phyloP scores from a whole-genome alignment of 2,329 filamentous ascomycete genomes.

The Fusarium piperis region DNA sequence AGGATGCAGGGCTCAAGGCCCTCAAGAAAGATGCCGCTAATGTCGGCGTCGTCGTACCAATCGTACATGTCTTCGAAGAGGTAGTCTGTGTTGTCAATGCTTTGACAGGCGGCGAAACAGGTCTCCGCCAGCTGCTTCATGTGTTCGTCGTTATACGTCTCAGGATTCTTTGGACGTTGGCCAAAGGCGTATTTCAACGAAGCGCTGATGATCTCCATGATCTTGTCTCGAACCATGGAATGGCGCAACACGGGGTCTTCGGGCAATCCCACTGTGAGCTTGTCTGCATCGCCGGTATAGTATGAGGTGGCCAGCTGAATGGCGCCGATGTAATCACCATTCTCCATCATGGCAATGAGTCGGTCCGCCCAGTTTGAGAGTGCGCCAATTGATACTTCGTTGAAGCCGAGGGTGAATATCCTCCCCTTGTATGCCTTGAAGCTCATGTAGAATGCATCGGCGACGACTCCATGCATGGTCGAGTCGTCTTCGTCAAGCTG shows the following conservation, averaged over 20 bases:
- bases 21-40: conserved; percentile 83
- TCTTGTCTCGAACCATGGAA: conserved; percentile 84
- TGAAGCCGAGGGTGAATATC: conserved; percentile 91
- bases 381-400: conserved; percentile 89
- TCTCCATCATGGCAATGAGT: conserved; percentile 91
- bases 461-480: conserved; percentile 94
- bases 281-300: conserved; percentile 90
- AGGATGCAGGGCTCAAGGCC: conserved; percentile 89
- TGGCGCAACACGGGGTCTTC: conserved; percentile 82
- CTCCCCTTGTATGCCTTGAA: conserved; percentile 95
- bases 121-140: conserved; percentile 82
- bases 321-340: conserved; percentile 93
- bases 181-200: conserved; percentile 90
- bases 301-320: conserved; percentile 92
- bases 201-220: conserved; percentile 92
- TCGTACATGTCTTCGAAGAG: conserved; percentile 92
- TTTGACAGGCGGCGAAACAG: conserved; percentile 85
- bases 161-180: conserved; percentile 64
- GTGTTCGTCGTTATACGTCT: conserved; percentile 63
- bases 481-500: conserved; percentile 86
- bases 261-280: conserved; percentile 90
- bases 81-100: conserved; percentile 81
- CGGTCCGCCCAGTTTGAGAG: conserved; percentile 98
- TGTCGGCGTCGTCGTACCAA: conserved; percentile 82
- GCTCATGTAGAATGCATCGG: conserved; percentile 98